Evolutionary conservation across 2,329 filamentous ascomycete species (phyloP), one percentile per base, ranked within the genome.

Genomic region (Hirsutella rhossiliensis): DNA sequence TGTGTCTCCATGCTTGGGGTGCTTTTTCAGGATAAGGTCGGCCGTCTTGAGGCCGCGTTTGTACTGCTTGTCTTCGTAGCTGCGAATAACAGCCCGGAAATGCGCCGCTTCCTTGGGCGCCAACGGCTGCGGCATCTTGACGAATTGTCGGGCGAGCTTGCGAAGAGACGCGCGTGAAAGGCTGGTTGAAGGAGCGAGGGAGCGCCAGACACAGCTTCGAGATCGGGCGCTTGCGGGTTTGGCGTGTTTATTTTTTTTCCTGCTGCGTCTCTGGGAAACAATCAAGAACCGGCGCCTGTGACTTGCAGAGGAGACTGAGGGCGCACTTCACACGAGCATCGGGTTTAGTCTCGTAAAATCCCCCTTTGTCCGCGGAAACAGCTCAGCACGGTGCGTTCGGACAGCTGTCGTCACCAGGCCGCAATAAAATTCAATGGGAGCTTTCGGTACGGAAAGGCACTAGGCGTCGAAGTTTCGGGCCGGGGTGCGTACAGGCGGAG

Each of bases 61-160:
- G 72, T 97, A 96, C 61, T 97, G 90, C 68, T 98, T 98, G 62
- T 89, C 84, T 67, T 98, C 92, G 73, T 97, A 98, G 67, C 87
- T 82, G 62, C 90, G 89, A 58, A 98, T 87, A 52, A 98, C 82
- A 62, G 89, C 87, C 51, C 88, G 84, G 68, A 98, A 98, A 69
- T 96, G 82, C 62, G 89, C 82, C 56, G 80, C 80, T 75, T 98
- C 92, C 71, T 97, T 97, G 59, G 87, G 80, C 59, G 75, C 80
- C 48, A 89, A 72, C 59, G 75, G 75, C 66, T 87, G 82, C 54
- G 82, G 80, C 82, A 86, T 85, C 53, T 61, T 63, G 49, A 39
- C 43, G 40, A 20, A 27, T 19, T 17, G 19, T 28, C 11, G 40
- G 29, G 27, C 8, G 38, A 29, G n/a, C 20, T 36, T 12, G 9